Evolutionary conservation across 495 filamentous ascomycete genomes (phyloP).

Genomic region (Aspergillus asperescens): DNA sequence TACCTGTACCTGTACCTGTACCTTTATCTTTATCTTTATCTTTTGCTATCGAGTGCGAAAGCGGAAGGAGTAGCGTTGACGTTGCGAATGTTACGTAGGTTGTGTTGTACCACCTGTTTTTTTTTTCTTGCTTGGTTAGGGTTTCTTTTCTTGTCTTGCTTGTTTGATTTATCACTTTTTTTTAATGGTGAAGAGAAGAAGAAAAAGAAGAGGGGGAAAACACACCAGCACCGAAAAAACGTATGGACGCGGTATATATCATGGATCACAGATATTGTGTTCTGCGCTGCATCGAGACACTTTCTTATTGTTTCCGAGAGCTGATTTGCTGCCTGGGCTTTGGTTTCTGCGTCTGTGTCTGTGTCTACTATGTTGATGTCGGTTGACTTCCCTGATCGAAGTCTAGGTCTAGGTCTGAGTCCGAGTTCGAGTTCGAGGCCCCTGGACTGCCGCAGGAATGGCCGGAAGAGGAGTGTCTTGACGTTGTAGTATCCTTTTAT

Average conservation of each 20-base stretch:
- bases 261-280: slow-evolving; percentile 38
- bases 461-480: slow-evolving; percentile 39
- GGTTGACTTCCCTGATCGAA: background rate
- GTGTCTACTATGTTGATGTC: slow-evolving; percentile 8
- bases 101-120: slow-evolving; percentile 41
- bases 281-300: slow-evolving; percentile 36
- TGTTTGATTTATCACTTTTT: too few relatives aligned
- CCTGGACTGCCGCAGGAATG: slow-evolving; percentile 37
- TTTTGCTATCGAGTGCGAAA: slow-evolving; percentile 24
- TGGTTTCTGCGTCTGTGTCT: background rate
- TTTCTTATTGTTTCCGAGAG: slow-evolving; percentile 28
- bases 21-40: too few relatives aligned
- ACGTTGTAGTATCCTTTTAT: slow-evolving; percentile 41
- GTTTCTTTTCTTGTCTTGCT: too few relatives aligned
- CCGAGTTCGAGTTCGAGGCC: slow-evolving; percentile 28
- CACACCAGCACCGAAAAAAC: slow-evolving; percentile 41
- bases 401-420: slow-evolving; percentile 3
- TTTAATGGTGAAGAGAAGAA: background rate
- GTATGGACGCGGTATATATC: slow-evolving; percentile 39
- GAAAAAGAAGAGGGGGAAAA: slow-evolving; percentile 3
- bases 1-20: too few relatives aligned
- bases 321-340: background rate
- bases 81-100: slow-evolving; percentile 43
- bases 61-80: slow-evolving; percentile 37
- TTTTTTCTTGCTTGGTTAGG: too few relatives aligned